Evolutionary conservation across 1,284 basidiomycete species (phyloP), one percentile per base, ranked within the genome.

Genomic region (Peniophora sp.): DNA sequence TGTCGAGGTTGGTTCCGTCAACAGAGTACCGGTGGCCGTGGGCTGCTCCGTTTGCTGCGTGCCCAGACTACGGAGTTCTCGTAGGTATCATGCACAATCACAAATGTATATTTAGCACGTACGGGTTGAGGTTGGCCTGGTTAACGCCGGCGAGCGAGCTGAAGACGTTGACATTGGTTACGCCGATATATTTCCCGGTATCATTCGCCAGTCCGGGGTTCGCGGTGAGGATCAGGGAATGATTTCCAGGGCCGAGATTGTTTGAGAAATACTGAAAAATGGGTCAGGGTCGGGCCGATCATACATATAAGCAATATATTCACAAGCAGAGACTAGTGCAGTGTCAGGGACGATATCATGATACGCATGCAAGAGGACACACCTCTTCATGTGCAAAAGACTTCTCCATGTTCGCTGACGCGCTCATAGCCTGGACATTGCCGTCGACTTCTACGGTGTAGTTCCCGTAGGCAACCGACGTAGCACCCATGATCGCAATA

Each of bases 251-350:
- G 23, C 63, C 67, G n/a, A 76, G 54, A 50, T 64, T 58, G 51
- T 67, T 63, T 15, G 63, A 60, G 52, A 69, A 74, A 54, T 70
- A 75, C 73, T 75, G 41, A 10, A 47, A 17, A 18, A 35, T 20
- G 50, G 42, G 55, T 35, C 56, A 53, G 34, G 34, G 10, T 10
- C 10, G 10, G 34, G 10, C 34, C 10, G n/a, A 36, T 36, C 34
- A 36, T 36, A 36, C 10, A 10, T 10, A 10, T 36, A 36, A 36
- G n/a, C n/a, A 44, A 24, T 48, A 32, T 18, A 65, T 65, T 54
- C 56, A 76, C 75, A 62, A 78, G 57, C 45, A 77, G 61, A n/a
- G 71, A 68, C 74, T n/a, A n/a, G n/a, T n/a, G n/a, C n/a, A n/a
- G n/a, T n/a, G n/a, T n/a, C n/a, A n/a, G n/a, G n/a, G n/a, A n/a